phyloP scores from a whole-genome alignment of 805 yeast species.

The Metschnikowia aberdeeniae region DNA sequence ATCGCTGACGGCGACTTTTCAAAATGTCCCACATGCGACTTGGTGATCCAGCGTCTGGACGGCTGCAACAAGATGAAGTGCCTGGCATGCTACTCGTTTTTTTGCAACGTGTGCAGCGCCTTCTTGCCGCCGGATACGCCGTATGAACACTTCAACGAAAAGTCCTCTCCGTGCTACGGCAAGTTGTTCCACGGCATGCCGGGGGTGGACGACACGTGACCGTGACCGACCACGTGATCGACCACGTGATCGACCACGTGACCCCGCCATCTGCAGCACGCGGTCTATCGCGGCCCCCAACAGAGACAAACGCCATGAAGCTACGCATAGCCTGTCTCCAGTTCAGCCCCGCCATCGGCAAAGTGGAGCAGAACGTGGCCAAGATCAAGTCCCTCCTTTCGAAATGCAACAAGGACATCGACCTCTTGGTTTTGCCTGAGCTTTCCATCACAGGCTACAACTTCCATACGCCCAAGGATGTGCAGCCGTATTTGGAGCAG shows the following conservation, averaged over 20 bases:
- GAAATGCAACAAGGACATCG: slow-evolving; percentile 36
- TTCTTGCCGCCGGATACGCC: slow-evolving; percentile 38
- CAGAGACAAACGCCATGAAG: slow-evolving; percentile 29
- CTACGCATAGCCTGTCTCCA: slow-evolving; percentile 65
- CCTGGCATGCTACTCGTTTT: slow-evolving; percentile 41
- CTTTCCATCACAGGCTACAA: slow-evolving; percentile 82
- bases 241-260: too few relatives aligned
- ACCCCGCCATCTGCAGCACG: too few relatives aligned
- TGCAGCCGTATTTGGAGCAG: slow-evolving; percentile 55
- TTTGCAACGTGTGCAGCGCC: slow-evolving; percentile 55
- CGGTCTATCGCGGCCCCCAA: too few relatives aligned
- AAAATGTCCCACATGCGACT: slow-evolving; percentile 50
- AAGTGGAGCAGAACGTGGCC: slow-evolving; percentile 48
- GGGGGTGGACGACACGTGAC: slow-evolving; percentile 13
- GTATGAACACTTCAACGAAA: slow-evolving; percentile 49
- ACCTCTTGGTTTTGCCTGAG: slow-evolving; percentile 78
- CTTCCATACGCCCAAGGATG: slow-evolving; percentile 44
- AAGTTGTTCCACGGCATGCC: slow-evolving; percentile 50
- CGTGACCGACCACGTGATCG: not conserved
- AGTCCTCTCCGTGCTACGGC: slow-evolving; percentile 42
- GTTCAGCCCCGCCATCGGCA: slow-evolving; percentile 60
- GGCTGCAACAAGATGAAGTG: slow-evolving; percentile 68
- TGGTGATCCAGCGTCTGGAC: slow-evolving; percentile 50
- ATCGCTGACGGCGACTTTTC: slow-evolving; percentile 41
- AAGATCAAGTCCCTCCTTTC: slow-evolving; percentile 44